A percentile compares a stretch with the other conserved stretches of the same genome.
Conservation (phyloP, 2,329 filamentous ascomycete species). For the Zymoseptoria ardabiliae region DNA sequence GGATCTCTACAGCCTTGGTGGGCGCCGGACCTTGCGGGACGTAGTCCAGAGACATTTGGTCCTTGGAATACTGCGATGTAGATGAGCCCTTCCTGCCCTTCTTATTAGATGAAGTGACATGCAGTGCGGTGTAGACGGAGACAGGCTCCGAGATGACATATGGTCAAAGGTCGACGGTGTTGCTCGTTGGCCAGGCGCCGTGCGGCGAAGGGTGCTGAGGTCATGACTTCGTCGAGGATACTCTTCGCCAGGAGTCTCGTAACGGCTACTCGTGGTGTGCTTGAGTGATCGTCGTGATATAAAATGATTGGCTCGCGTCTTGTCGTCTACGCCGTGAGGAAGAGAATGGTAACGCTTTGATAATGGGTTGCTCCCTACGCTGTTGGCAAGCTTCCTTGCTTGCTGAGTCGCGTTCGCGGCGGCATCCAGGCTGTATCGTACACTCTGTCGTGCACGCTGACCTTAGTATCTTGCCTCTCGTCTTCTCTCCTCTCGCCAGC, state of each 20-base stretch:
- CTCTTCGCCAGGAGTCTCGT: conserved; percentile 93
- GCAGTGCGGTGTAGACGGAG: conserved; percentile 41
- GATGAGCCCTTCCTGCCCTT: too few relatives aligned
- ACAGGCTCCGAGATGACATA: conserved; percentile 57
- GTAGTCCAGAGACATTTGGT: conserved; percentile 69
- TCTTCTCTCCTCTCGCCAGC: too few relatives aligned
- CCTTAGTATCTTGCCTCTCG: too few relatives aligned
- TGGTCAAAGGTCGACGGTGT: conserved; percentile 42
- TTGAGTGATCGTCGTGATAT: conserved; percentile 65
- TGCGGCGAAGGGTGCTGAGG: conserved; percentile 67
- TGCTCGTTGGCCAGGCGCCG: conserved; percentile 53
- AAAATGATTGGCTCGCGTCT: conserved; percentile 52
- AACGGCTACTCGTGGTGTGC: conserved; percentile 67
- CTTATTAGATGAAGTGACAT: conserved; percentile 65
- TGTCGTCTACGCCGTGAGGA: conserved; percentile 37
- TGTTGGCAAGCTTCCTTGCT: conserved; percentile 26
- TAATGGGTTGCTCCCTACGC: conserved; percentile 38
- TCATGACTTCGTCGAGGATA: conserved; percentile 88
- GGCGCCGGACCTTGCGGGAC: conserved; percentile 56
- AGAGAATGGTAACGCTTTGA: conserved; percentile 44
- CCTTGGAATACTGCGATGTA: too few relatives aligned
- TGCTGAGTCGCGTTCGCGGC: conserved; percentile 28
- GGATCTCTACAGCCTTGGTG: conserved; percentile 64
- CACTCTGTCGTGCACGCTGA: too few relatives aligned
- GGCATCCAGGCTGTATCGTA: conserved; percentile 11